Base-by-base conservation (phyloP, 2,329 filamentous ascomycete genomes). In the Calonectria leucothoes region DNA sequence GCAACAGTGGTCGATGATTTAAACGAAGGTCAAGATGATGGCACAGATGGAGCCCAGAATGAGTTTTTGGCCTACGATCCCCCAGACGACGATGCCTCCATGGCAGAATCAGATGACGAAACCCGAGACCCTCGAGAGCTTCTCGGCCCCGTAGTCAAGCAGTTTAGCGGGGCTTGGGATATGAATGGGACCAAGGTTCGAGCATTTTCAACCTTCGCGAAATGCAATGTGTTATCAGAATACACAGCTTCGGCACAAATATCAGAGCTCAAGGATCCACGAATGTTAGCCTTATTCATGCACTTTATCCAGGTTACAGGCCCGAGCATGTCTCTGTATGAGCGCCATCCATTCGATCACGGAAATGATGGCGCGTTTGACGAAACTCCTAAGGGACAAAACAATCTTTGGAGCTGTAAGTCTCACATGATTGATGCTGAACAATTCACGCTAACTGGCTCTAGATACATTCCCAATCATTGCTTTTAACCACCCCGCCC, bases 271-370 rank as follows among this genome's bases (percentile, higher is more conserved):
- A 94, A 93, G 77, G 95, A 98, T 76, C 90, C 92, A 3, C 93
- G 93, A 75, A 96, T 95, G 14, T 93, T 95, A 17, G 90, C 93
- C 35, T 92, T 98, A 8, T 98, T 98, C 82, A 93, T 93, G 83
- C 95, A 98, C 84, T 98, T 98, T 82, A 92, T 98, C 59, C 94
- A 95, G 77, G 93, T 97, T 8, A 98, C 95, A 2, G 96, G 94
- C 0, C 94, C 95, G 0, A 94, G 91, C 76, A 91, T 98, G 81
- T 98, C 96, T 1, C 89, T 98, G 33, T 98, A 95, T 82, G 96
- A 98, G 84, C 90, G 96, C 67, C 92, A 96, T 82, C 92, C 94
- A 3, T 90, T 92, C 69, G 94, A 96, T 80, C 90, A 94, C 1
- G 90, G 91, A 1, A 89, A 92, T 33, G 81, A 81, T 57, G 79